A percentile compares a stretch with the other conserved stretches of the same genome.
phyloP scores from a whole-genome alignment of 2,329 filamentous ascomycete genomes.

The Ophiostoma sp. region DNA sequence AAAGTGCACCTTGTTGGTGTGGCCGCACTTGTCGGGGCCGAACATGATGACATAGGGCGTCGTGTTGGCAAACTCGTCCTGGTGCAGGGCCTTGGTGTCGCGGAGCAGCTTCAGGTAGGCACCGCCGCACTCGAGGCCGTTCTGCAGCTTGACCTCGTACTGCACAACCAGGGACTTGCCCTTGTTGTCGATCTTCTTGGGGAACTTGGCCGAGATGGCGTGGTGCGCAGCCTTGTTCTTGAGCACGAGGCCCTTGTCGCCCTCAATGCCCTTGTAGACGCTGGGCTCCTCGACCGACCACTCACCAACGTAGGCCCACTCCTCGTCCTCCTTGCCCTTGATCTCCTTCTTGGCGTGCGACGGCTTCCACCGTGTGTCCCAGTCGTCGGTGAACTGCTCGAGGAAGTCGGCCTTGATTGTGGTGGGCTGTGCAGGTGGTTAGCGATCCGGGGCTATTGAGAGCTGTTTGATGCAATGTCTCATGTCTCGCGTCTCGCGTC shows the following conservation, averaged over 20 bases:
- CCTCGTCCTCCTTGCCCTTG: slow-evolving; percentile 64
- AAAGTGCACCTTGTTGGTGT: slow-evolving; percentile 97
- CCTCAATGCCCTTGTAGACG: slow-evolving; percentile 85
- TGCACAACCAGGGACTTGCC: slow-evolving; percentile 95
- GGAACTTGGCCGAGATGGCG: slow-evolving; percentile 98
- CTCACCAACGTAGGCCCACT: slow-evolving; percentile 96
- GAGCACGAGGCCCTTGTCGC: slow-evolving; percentile 93
- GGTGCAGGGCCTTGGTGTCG: slow-evolving; percentile 93
- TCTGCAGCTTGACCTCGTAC: slow-evolving; percentile 99
- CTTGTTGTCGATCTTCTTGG: slow-evolving; percentile 94
- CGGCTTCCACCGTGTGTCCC: slow-evolving; percentile 88
- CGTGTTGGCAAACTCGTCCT: slow-evolving; percentile 95
- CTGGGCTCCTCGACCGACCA: slow-evolving; percentile 94
- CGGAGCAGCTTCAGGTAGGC: slow-evolving; percentile 98
- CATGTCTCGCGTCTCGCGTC: background rate
- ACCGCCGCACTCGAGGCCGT: slow-evolving; percentile 94
- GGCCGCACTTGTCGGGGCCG: slow-evolving; percentile 97
- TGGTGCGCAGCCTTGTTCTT: slow-evolving; percentile 98
- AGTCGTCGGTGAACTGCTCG: slow-evolving; percentile 97
- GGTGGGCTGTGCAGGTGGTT: slow-evolving; percentile 59
- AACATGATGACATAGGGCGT: slow-evolving; percentile 99
- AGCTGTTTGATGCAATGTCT: background rate
- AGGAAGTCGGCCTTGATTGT: slow-evolving; percentile 87
- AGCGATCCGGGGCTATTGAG: background rate
- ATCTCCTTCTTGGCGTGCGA: slow-evolving; percentile 94